A percentile compares a stretch with the other conserved stretches of the same genome.
phyloP scores from a whole-genome alignment of 2,329 filamentous ascomycete species.

The Harringtonia lauricola region DNA sequence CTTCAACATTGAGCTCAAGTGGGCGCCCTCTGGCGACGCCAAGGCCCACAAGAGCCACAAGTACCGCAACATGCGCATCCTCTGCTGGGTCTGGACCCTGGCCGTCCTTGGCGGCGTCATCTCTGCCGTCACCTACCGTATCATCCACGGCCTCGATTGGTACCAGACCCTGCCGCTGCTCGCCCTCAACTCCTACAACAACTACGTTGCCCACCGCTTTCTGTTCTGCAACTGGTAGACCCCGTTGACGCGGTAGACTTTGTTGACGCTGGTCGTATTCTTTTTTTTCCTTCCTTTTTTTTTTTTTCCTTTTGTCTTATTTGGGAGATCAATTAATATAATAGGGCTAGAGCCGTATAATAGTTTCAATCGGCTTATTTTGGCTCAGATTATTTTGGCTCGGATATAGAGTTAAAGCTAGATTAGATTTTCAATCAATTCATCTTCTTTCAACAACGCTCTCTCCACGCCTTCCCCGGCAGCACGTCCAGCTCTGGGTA shows the following conservation, averaged over 20 bases:
- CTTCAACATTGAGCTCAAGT: slow-evolving; percentile 6
- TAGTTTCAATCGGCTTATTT: too few relatives aligned
- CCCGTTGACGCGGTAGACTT: not conserved
- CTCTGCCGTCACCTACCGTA: not conserved
- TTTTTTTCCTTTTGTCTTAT: not conserved
- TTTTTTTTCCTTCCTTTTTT: not conserved
- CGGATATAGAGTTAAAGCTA: too few relatives aligned
- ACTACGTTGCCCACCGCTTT: slow-evolving; percentile 2
- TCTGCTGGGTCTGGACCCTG: slow-evolving; percentile 4
- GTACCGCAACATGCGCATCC: slow-evolving; percentile 6
- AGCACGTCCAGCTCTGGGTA: slow-evolving; percentile 61
- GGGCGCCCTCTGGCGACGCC: slow-evolving; percentile 3
- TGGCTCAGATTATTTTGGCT: too few relatives aligned
- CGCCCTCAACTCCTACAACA: slow-evolving; percentile 3
- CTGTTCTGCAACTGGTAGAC: slow-evolving; percentile 5
- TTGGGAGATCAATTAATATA: not conserved
- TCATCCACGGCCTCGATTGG: not conserved
- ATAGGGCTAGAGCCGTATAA: too few relatives aligned
- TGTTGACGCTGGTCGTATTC: not conserved
- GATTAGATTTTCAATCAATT: too few relatives aligned
- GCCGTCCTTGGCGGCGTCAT: not conserved
- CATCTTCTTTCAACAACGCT: too few relatives aligned
- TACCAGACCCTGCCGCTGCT: slow-evolving; percentile 3
- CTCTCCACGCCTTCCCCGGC: too few relatives aligned
- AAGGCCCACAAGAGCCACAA: slow-evolving; percentile 7